These are phyloP conservation scores for Candida oleophila DNA, from an alignment of 805 yeast species.

Conservation along the genomic window DNA sequence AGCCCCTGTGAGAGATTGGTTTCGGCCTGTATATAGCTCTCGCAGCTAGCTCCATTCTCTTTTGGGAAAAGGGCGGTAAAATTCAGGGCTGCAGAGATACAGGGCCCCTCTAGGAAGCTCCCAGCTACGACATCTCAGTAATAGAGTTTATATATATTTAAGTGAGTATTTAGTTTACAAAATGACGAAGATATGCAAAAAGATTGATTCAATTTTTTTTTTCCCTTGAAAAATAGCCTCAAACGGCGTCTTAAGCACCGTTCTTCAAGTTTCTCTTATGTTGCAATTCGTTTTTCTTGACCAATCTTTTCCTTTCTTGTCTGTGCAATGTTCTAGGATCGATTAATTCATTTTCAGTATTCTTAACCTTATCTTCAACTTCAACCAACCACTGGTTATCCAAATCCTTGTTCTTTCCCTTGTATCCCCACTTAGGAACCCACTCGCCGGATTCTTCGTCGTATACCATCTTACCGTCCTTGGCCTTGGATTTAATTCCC, in stretches of 20 bases:
- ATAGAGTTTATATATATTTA: not conserved
- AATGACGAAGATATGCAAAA: not conserved
- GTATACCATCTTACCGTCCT: conserved; percentile 82
- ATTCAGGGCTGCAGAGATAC: no score
- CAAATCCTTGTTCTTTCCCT: conserved; percentile 82
- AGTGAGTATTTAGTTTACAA: not conserved
- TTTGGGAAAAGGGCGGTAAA: no score
- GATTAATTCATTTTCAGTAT: conserved; percentile 55
- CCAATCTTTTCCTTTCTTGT: conserved; percentile 77
- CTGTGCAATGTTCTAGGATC: conserved; percentile 86
- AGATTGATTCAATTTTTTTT: no score
- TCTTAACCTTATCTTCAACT: conserved; percentile 70
- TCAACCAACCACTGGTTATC: conserved; percentile 97
- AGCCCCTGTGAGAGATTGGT: no score
- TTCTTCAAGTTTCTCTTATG: conserved; percentile 75
- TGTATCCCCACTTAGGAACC: conserved; percentile 99
- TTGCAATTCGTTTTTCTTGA: conserved; percentile 82
- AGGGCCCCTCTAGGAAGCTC: no score
- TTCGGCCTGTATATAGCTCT: no score
- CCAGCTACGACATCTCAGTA: no score
- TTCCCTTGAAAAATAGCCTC: no score
- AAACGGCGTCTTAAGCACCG: conserved; percentile 2
- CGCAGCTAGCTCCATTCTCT: no score
- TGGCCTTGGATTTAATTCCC: conserved; percentile 89
- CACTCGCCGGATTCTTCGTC: conserved; percentile 91